Percentiles rank a stretch among this genome's conserved stretches.
phyloP scores from a whole-genome alignment of 495 filamentous ascomycete genomes.

The Cetradonia linearis region DNA sequence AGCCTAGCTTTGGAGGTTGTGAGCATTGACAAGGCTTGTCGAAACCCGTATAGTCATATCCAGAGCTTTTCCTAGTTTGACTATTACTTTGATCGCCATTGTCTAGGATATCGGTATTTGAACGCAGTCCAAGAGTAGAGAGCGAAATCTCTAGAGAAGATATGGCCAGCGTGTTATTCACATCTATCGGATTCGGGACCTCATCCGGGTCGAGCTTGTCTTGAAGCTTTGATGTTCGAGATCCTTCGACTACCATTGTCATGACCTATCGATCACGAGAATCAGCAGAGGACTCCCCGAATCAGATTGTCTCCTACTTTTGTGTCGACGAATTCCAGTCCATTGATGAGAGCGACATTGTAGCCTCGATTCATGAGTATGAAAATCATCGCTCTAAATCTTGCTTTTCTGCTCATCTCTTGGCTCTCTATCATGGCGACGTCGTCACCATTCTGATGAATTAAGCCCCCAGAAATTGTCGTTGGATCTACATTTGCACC shows the following conservation, averaged over 20 bases:
- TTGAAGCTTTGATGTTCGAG: neutral
- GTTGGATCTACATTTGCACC: slow-evolving; percentile 30
- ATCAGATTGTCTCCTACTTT: slow-evolving; percentile 35
- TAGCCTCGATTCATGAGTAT: slow-evolving; percentile 39
- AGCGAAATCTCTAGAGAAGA: slow-evolving; percentile 1
- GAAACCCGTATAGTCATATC: neutral
- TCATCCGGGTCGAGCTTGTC: neutral
- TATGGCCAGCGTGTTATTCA: neutral
- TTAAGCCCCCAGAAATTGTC: neutral
- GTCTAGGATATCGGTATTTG: too few relatives aligned
- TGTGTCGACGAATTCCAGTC: slow-evolving; percentile 48
- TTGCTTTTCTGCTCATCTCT: slow-evolving; percentile 24
- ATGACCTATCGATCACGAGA: slow-evolving; percentile 27
- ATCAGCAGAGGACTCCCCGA: neutral
- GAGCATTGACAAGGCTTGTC: slow-evolving; percentile 3
- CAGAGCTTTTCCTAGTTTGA: neutral
- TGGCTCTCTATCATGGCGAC: slow-evolving; percentile 1
- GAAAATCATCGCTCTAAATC: slow-evolving; percentile 39
- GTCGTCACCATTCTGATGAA: neutral
- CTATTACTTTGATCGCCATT: neutral
- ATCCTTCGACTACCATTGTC: slow-evolving; percentile 39
- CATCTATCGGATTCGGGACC: neutral
- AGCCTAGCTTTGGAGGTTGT: neutral
- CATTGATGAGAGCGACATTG: slow-evolving; percentile 51
- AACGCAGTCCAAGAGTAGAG: neutral